Percentiles rank a stretch among this genome's conserved stretches.
Evolutionary conservation across 768 basidiomycete genomes (phyloP).

Genomic region (Dioszegia aurantiaca): DNA sequence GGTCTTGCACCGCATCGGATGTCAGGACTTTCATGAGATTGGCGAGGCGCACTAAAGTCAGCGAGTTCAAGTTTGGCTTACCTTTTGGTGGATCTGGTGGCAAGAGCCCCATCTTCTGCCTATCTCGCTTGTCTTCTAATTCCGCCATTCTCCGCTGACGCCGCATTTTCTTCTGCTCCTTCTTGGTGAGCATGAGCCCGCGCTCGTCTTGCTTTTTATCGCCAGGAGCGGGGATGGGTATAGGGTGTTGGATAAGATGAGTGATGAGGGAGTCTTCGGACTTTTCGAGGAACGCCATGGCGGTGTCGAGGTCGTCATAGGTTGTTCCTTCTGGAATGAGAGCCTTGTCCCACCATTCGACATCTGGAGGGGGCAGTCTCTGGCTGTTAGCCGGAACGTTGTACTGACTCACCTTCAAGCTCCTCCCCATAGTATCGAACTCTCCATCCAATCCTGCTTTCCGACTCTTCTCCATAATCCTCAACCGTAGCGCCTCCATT

Average conservation of each 20-base stretch:
- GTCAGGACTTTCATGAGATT: constrained; percentile 98
- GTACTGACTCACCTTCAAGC: constrained; percentile 65
- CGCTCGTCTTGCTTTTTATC: constrained; percentile 75
- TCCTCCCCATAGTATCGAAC: constrained; percentile 83
- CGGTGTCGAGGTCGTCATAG: constrained; percentile 67
- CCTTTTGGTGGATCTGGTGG: constrained; percentile 96
- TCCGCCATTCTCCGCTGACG: constrained; percentile 82
- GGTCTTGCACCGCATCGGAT: constrained; percentile 93
- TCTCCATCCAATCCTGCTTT: constrained; percentile 95
- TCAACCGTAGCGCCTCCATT: constrained; percentile 84
- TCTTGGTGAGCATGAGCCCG: constrained; percentile 87
- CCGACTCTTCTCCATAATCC: constrained; percentile 85
- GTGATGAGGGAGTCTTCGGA: constrained; percentile 69
- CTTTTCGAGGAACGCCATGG: constrained; percentile 63
- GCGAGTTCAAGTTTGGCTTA: constrained; percentile 44
- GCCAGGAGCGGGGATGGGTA: constrained; percentile 85
- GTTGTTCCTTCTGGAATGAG: constrained; percentile 69
- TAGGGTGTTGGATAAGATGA: constrained; percentile 92
- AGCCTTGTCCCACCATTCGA: constrained; percentile 97
- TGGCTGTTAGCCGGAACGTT: constrained; percentile 45
- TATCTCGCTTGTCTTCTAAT: constrained; percentile 88
- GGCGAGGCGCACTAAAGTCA: constrained; percentile 71
- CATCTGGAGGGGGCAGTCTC: constrained; percentile 79
- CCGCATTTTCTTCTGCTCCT: constrained; percentile 97
- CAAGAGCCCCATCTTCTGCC: constrained; percentile 90